Evolutionary conservation across 1,284 basidiomycete genomes (phyloP), one percentile per base, ranked within the genome.

Genomic region (Cronartium ribicola): DNA sequence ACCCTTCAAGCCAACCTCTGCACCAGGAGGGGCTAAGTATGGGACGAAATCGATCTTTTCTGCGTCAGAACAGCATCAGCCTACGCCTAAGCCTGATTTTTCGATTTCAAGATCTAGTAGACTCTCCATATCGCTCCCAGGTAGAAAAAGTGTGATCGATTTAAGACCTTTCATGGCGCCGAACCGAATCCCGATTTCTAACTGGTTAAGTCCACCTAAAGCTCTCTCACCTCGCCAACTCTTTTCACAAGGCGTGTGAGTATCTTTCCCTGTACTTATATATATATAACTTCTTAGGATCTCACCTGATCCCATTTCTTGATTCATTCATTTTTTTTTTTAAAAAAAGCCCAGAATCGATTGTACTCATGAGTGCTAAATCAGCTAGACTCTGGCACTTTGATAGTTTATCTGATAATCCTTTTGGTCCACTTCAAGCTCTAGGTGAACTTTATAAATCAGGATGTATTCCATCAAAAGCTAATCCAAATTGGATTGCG

Each of bases 361-460:
- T 71, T 39, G 69, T 71, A 36, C 64, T 40, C n/a, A 71, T 71
- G 69, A 71, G 44, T 39, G 60, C 61, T 37, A 71, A 71, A 22
- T 51, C 69, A 40, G 69, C 69, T 39, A 61, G 39, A 17, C 46
- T 71, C 22, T 71, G 69, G 69, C 46, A 29, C 20, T 71, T 71
- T 39, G 64, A 71, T 64, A n/a, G 61, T 17, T 36, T 71, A 7
- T 63, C 69, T 43, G 51, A 55, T 55, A 64, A 66, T n/a, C 70
- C 70, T 2, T 73, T 73, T 65, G 70, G 70, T 20, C 44, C 70
- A 7, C 29, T 73, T 37, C 70, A 73, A 39, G 70, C 70, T 3
- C 55, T 66, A 5, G 70, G 51, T 4, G 63, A 65, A 60, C 63
- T 73, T 17, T 62, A 64, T 13, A 46, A 66, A 40, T 64, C 62